A percentile compares a stretch with the other conserved stretches of the same genome.
phyloP scores from a whole-genome alignment of 306 rosid genomes.

The Styphnolobium japonicum region DNA sequence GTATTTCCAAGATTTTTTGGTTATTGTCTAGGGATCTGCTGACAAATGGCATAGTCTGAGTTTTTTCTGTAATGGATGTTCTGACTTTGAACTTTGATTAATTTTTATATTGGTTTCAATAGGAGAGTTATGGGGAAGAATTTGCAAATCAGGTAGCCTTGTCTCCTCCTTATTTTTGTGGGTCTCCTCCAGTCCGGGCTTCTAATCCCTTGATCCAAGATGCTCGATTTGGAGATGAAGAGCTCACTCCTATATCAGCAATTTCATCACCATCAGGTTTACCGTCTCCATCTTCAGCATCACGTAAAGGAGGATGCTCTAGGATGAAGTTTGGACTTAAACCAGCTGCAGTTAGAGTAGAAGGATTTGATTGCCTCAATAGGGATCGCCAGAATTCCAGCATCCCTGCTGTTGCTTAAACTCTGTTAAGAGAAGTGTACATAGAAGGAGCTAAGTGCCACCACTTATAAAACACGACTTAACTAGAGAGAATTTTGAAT shows the following conservation, averaged over 20 bases:
- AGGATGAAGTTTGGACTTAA: slow-evolving; percentile 68
- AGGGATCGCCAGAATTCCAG: slow-evolving; percentile 79
- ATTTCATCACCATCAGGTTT: slow-evolving; percentile 59
- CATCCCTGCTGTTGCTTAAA: slow-evolving; percentile 67
- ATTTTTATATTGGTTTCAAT: slow-evolving; percentile 14
- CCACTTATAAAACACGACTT: slow-evolving; percentile 33
- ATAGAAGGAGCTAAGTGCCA: slow-evolving; percentile 61
- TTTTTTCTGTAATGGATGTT: neutral
- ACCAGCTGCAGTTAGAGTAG: slow-evolving; percentile 84
- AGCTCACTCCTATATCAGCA: slow-evolving; percentile 29
- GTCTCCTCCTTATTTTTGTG: slow-evolving; percentile 83
- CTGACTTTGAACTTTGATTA: neutral
- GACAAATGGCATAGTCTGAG: neutral
- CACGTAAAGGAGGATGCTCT: slow-evolving; percentile 64
- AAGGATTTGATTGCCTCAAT: slow-evolving; percentile 75
- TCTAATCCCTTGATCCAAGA: slow-evolving; percentile 78
- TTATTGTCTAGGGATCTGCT: neutral
- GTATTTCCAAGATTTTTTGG: neutral
- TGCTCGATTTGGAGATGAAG: slow-evolving; percentile 68
- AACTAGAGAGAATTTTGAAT: slow-evolving; percentile 38
- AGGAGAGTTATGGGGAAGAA: slow-evolving; percentile 68
- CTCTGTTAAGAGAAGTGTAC: slow-evolving; percentile 51
- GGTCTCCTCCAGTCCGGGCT: slow-evolving; percentile 82
- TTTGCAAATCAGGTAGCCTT: slow-evolving; percentile 46
- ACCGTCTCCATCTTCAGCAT: slow-evolving; percentile 54